phyloP scores from a whole-genome alignment of 495 filamentous ascomycete genomes.

The Penicillium desertorum region DNA sequence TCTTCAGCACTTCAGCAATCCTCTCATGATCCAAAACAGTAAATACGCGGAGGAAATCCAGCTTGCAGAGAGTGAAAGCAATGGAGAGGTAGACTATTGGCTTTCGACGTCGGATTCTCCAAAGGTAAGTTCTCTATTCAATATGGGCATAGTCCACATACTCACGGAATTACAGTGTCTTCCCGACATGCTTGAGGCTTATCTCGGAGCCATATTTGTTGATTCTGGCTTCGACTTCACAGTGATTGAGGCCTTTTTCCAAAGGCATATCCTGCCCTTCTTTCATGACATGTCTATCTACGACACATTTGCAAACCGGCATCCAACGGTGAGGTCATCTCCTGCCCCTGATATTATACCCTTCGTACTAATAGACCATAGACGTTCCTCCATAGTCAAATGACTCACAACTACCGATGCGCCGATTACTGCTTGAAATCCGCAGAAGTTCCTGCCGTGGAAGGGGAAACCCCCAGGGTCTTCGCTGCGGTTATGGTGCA shows the following conservation, averaged over 20 bases:
- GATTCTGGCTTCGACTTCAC: constrained; percentile 81
- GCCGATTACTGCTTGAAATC: constrained; percentile 55
- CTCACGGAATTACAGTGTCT: constrained; percentile 54
- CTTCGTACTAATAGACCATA: constrained; percentile 20
- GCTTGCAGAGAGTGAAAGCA: constrained; percentile 50
- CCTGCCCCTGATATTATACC: constrained; percentile 27
- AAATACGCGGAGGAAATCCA: constrained; percentile 69
- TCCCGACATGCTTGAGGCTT: constrained; percentile 86
- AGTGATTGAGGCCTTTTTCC: constrained; percentile 75
- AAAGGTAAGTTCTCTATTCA: constrained; percentile 46
- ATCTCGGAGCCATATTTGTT: constrained; percentile 86
- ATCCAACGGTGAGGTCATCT: constrained; percentile 60
- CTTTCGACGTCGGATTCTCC: constrained; percentile 65
- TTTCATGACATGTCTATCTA: constrained; percentile 89
- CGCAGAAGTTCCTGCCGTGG: constrained; percentile 44
- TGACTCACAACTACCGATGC: constrained; percentile 54
- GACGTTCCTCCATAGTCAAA: constrained; percentile 54
- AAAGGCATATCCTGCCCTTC: constrained; percentile 65
- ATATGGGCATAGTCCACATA: neutral
- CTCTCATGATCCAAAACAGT: constrained; percentile 61
- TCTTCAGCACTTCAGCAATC: constrained; percentile 59
- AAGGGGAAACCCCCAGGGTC: constrained; percentile 49
- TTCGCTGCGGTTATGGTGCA: constrained; percentile 80
- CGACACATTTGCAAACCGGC: constrained; percentile 84
- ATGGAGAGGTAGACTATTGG: constrained; percentile 80